phyloP scores from a whole-genome alignment of 2,329 filamentous ascomycete species.

The Aureobasidium subglaciale region DNA sequence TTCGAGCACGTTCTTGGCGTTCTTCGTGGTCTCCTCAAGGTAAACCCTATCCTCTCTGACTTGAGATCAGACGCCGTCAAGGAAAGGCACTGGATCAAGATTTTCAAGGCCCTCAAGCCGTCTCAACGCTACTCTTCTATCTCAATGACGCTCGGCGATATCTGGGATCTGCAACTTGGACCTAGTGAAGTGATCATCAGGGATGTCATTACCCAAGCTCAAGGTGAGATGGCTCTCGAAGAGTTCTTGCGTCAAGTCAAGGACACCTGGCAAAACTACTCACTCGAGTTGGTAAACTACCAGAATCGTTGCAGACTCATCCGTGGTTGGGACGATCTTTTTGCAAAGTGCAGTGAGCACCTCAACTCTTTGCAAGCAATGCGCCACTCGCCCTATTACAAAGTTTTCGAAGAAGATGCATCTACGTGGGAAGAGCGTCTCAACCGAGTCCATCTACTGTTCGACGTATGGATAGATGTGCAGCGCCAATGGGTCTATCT shows the following conservation, averaged over 20 bases:
- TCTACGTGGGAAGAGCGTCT: conserved; percentile 96
- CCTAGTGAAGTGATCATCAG: conserved; percentile 82
- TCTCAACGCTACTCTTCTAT: conserved; percentile 89
- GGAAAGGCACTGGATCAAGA: conserved; percentile 94
- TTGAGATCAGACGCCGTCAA: conserved; percentile 94
- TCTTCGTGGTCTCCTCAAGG: conserved; percentile 79
- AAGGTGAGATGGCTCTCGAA: conserved; percentile 96
- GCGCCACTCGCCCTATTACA: conserved; percentile 98
- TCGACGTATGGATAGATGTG: conserved; percentile 99
- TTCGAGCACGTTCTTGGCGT: conserved; percentile 97
- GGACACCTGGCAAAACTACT: conserved; percentile 94
- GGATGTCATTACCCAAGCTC: conserved; percentile 89
- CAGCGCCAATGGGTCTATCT: conserved; percentile 99
- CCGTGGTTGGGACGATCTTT: conserved; percentile 94
- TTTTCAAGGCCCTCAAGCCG: conserved; percentile 91
- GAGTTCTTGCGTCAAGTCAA: conserved; percentile 95
- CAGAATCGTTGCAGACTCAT: conserved; percentile 98
- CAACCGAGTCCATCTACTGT: conserved; percentile 92
- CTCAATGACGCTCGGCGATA: conserved; percentile 93
- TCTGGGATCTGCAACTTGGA: conserved; percentile 92
- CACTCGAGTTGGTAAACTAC: conserved; percentile 89
- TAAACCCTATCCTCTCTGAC: conserved; percentile 79
- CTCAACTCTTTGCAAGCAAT: conserved; percentile 96
- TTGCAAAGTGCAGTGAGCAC: conserved; percentile 97
- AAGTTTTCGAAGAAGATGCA: conserved; percentile 97